These are phyloP conservation scores for Colletotrichum neosansevieriae DNA, from an alignment of 2,329 filamentous ascomycete genomes.

Conservation along the genomic window DNA sequence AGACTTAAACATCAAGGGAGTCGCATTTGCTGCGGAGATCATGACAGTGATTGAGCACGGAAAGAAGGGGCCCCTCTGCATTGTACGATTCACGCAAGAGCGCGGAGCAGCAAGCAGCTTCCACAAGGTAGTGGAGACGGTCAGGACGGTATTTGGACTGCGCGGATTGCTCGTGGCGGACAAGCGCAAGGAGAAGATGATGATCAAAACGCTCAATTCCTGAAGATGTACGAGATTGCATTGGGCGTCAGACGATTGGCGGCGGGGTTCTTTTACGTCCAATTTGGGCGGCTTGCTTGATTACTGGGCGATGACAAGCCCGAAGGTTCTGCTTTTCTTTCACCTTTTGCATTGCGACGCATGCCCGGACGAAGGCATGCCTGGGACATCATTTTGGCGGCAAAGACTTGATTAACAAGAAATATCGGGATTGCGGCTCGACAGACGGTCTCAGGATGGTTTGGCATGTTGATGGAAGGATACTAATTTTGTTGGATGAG, in stretches of 20 bases:
- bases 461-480: constrained; percentile 20
- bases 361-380: constrained; percentile 19
- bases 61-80: constrained; percentile 78
- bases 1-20: constrained; percentile 87
- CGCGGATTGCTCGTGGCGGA: constrained; percentile 78
- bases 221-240: constrained; percentile 46
- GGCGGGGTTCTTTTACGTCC: constrained; percentile 26
- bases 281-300: constrained; percentile 23
- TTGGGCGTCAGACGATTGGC: constrained; percentile 36
- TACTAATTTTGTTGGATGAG: constrained; percentile 34
- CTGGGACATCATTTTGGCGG: constrained; percentile 16
- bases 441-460: background rate
- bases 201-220: constrained; percentile 75
- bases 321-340: constrained; percentile 29
- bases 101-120: constrained; percentile 93
- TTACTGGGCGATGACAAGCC: constrained; percentile 3
- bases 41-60: constrained; percentile 92
- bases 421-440: constrained; percentile 10
- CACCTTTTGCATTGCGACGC: constrained; percentile 23
- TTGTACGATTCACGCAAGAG: constrained; percentile 89
- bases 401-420: constrained; percentile 19
- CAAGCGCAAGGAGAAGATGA: constrained; percentile 75
- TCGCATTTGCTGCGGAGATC: constrained; percentile 88
- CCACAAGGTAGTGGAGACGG: constrained; percentile 81
- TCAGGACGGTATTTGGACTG: constrained; percentile 75